These are phyloP conservation scores for Rosa persica DNA, from an alignment of 306 rosid genomes.

Conservation along the genomic window DNA sequence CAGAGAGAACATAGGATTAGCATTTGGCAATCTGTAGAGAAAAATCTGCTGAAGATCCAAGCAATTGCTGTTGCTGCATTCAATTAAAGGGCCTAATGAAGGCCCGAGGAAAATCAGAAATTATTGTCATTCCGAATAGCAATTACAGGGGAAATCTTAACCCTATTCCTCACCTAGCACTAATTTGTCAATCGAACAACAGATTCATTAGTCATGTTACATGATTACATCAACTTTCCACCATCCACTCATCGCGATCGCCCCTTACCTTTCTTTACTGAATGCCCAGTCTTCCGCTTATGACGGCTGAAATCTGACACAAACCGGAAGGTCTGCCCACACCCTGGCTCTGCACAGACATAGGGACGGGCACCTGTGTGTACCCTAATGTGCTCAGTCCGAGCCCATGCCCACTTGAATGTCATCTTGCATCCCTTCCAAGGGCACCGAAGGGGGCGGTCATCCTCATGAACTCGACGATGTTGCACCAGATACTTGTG, in stretches of 20 bases:
- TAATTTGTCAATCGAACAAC: conserved; percentile 64
- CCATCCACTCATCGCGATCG: conserved; percentile 20
- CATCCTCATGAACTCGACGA: conserved; percentile 89
- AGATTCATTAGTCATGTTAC: conserved; percentile 44
- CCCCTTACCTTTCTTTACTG: conserved; percentile 63
- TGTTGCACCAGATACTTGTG: conserved; percentile 99
- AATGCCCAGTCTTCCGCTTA: conserved; percentile 98
- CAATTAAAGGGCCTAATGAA: conserved; percentile 59
- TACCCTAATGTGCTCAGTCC: conserved; percentile 94
- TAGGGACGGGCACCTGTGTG: conserved; percentile 99
- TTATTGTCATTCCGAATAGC: conserved; percentile 55
- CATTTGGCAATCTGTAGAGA: conserved; percentile 23
- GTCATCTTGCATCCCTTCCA: conserved; percentile 99
- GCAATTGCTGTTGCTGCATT: conserved; percentile 72
- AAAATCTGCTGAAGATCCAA: conserved; percentile 50
- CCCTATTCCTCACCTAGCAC: conserved; percentile 57
- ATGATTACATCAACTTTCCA: conserved; percentile 24
- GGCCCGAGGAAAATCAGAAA: conserved; percentile 59
- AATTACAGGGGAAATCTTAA: conserved; percentile 74
- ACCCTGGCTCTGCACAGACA: conserved; percentile 80
- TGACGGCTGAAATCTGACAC: conserved; percentile 99
- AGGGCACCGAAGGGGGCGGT: conserved; percentile 92
- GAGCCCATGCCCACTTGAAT: conserved; percentile 99
- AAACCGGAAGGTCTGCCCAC: conserved; percentile 97
- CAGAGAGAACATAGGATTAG: background rate